Evolutionary conservation across 495 filamentous ascomycete genomes (phyloP).

Genomic region (Tuber magnatum): DNA sequence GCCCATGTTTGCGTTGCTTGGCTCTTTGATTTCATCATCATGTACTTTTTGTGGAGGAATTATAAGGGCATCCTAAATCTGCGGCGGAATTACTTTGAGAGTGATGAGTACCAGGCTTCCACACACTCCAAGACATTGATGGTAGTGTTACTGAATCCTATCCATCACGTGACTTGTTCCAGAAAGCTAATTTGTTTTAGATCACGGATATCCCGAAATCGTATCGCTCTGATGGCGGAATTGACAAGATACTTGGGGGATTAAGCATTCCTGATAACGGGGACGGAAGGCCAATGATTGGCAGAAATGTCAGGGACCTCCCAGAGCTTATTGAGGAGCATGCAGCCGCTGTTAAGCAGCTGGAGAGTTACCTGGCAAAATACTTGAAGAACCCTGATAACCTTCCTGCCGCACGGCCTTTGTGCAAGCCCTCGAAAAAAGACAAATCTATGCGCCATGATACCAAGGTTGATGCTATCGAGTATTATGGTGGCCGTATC

Average conservation of each 20-base stretch:
- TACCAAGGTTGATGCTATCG: constrained; percentile 84
- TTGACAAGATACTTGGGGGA: constrained; percentile 44
- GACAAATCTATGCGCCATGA: constrained; percentile 58
- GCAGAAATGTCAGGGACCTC: constrained; percentile 81
- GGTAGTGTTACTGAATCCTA: constrained; percentile 45
- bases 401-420: constrained; percentile 69
- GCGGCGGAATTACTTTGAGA: constrained; percentile 73
- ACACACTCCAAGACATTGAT: constrained; percentile 86
- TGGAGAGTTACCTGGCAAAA: constrained; percentile 76
- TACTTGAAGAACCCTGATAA: constrained; percentile 82
- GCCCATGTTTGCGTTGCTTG: constrained; percentile 75
- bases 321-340: constrained; percentile 80
- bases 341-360: constrained; percentile 64
- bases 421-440: constrained; percentile 66
- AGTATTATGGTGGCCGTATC: constrained; percentile 82
- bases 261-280: constrained; percentile 30
- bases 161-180: not conserved
- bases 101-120: constrained; percentile 79
- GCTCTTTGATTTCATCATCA: constrained; percentile 66
- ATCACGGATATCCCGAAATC: constrained; percentile 75
- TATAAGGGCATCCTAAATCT: constrained; percentile 65
- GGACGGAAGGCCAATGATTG: constrained; percentile 54
- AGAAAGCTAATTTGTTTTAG: constrained; percentile 44
- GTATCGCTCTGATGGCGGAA: constrained; percentile 72
- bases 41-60: constrained; percentile 80